Conservation (phyloP, 805 yeast species). For the Yamadazyma sp. region DNA sequence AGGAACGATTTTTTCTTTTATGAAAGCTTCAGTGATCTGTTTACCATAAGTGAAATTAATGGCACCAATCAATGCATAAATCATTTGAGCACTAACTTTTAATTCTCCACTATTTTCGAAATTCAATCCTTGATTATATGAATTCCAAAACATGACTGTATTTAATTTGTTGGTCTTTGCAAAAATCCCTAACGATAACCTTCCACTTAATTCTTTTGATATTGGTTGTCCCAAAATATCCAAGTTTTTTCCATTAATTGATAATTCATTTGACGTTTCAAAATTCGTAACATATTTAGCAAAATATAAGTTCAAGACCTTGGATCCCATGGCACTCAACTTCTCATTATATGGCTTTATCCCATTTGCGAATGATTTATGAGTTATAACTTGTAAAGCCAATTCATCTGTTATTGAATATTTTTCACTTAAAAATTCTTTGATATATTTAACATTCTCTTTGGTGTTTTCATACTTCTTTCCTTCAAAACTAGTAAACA, state of each 20-base stretch:
- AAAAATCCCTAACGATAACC: conserved; percentile 48
- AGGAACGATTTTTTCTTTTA: conserved; percentile 48
- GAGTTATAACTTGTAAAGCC: conserved; percentile 80
- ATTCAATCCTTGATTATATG: conserved; percentile 46
- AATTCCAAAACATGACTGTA: conserved; percentile 63
- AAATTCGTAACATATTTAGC: conserved; percentile 39
- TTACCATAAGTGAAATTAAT: conserved; percentile 62
- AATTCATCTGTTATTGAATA: conserved; percentile 57
- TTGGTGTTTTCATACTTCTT: conserved; percentile 50
- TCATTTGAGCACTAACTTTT: conserved; percentile 51
- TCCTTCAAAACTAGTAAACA: conserved; percentile 29
- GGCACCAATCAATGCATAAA: conserved; percentile 67
- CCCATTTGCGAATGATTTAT: conserved; percentile 93
- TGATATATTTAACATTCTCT: conserved; percentile 47
- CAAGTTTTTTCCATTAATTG: conserved; percentile 50
- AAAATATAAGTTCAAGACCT: conserved; percentile 50
- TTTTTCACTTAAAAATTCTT: conserved; percentile 44
- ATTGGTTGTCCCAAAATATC: conserved; percentile 57
- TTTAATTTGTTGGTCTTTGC: conserved; percentile 49
- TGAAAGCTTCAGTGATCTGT: conserved; percentile 52
- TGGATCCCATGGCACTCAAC: conserved; percentile 68
- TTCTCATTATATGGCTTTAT: conserved; percentile 86
- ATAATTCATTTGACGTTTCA: conserved; percentile 24
- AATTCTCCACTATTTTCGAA: conserved; percentile 54
- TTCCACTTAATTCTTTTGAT: conserved; percentile 51